A percentile compares a stretch with the other conserved stretches of the same genome.
Conservation (phyloP, 257 asterid species). For the Penstemon newberryi region DNA sequence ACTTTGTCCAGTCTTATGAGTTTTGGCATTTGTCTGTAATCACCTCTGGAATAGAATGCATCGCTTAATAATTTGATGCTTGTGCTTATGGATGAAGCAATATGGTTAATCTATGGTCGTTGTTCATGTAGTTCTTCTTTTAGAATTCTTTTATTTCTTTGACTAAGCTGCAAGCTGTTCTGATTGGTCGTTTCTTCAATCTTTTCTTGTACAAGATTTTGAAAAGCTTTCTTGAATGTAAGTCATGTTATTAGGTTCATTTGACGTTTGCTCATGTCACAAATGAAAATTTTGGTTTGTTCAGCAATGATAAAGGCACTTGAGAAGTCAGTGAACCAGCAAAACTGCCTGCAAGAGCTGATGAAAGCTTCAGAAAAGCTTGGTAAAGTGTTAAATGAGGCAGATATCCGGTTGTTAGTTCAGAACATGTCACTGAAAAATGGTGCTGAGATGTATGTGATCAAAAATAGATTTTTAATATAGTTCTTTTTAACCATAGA, state of each 20-base stretch:
- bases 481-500: slow-evolving; percentile 20
- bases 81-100: too few relatives aligned
- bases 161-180: background rate
- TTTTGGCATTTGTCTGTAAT: too few relatives aligned
- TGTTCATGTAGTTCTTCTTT: too few relatives aligned
- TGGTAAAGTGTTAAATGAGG: slow-evolving; percentile 60
- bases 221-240: slow-evolving; percentile 1
- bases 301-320: slow-evolving; percentile 71
- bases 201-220: background rate
- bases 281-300: slow-evolving; percentile 26
- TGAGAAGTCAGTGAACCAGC: slow-evolving; percentile 46
- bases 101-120: too few relatives aligned
- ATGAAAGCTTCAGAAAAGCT: slow-evolving; percentile 74
- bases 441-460: slow-evolving; percentile 66
- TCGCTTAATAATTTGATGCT: too few relatives aligned
- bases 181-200: background rate
- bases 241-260: slow-evolving; percentile 12
- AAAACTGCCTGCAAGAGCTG: slow-evolving; percentile 52
- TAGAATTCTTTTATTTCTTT: background rate
- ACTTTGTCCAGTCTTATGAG: too few relatives aligned
- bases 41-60: too few relatives aligned
- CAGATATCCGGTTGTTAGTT: slow-evolving; percentile 62
- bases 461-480: slow-evolving; percentile 19
- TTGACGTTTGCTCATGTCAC: slow-evolving; percentile 1
- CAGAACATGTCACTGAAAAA: slow-evolving; percentile 49